Conservation (phyloP, 495 filamentous ascomycete genomes). For the Tetracladium marchalianum region DNA sequence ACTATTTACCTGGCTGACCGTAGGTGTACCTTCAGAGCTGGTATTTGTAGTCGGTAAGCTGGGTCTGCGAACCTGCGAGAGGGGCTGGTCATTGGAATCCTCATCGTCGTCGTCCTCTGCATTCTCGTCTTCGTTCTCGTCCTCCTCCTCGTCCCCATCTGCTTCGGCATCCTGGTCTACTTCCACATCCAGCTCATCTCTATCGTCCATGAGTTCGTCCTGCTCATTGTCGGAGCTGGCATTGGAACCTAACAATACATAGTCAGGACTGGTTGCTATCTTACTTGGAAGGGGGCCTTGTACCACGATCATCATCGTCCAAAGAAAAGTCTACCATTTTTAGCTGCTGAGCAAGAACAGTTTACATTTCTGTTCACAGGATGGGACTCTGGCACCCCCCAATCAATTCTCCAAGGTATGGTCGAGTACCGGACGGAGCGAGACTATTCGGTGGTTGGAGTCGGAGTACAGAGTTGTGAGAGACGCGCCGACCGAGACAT, state of each 20-base stretch:
- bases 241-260: conserved; percentile 42
- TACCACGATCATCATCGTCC: conserved; percentile 49
- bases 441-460: too few relatives aligned
- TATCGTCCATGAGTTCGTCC: conserved; percentile 58
- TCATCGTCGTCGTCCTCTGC: conserved; percentile 46
- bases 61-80: conserved; percentile 29
- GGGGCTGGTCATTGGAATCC: conserved; percentile 49
- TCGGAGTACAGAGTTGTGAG: too few relatives aligned
- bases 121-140: conserved; percentile 53
- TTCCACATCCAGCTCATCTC: conserved; percentile 34
- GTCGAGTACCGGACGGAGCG: too few relatives aligned
- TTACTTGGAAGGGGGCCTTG: conserved; percentile 1
- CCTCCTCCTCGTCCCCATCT: conserved; percentile 54
- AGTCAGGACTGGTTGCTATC: conserved; percentile 11
- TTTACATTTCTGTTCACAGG: conserved; percentile 5
- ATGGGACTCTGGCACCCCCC: too few relatives aligned
- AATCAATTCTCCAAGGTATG: too few relatives aligned
- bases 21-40: conserved; percentile 17
- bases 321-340: conserved; percentile 24
- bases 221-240: conserved; percentile 63
- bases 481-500: too few relatives aligned
- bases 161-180: conserved; percentile 35
- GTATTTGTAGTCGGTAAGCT: conserved; percentile 34
- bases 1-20: conserved; percentile 9
- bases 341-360: conserved; percentile 1